Evolutionary conservation across 768 basidiomycete species (phyloP).

Genomic region (Lyophyllum atratum): DNA sequence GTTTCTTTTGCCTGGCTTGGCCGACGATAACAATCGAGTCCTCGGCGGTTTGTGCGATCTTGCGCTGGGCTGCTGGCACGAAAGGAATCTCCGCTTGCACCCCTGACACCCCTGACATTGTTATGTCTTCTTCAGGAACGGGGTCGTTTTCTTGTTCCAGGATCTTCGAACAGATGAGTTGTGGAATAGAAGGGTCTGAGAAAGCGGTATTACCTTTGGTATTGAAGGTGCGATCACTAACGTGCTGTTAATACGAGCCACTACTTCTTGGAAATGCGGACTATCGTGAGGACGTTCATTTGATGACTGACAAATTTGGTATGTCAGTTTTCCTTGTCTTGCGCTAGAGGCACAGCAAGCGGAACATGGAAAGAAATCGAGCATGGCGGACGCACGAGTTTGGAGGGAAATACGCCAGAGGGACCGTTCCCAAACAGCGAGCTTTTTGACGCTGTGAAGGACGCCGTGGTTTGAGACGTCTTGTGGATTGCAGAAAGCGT

Average conservation of each 20-base stretch:
- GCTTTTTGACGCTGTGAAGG: conserved; percentile 38
- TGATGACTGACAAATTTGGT: not conserved
- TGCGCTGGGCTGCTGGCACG: conserved; percentile 67
- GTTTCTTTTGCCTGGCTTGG: conserved; percentile 61
- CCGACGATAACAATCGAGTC: conserved; percentile 78
- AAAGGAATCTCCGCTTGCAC: conserved; percentile 77
- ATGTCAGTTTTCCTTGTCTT: not conserved
- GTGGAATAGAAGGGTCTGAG: not conserved
- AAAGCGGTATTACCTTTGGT: conserved; percentile 37
- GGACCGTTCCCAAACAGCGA: conserved; percentile 45
- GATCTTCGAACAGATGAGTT: not conserved
- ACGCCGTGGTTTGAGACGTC: conserved; percentile 8
- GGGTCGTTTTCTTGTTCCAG: conserved; percentile 2
- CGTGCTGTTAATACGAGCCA: conserved; percentile 67
- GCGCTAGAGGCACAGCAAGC: not conserved
- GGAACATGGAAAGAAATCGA: not conserved
- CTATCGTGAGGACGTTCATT: conserved; percentile 8
- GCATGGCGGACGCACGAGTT: conserved; percentile 4
- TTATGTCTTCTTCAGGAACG: conserved; percentile 14
- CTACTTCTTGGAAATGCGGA: conserved; percentile 51
- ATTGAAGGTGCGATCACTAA: conserved; percentile 60
- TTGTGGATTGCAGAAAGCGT: conserved; percentile 15
- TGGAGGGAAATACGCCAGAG: conserved; percentile 13
- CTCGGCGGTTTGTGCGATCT: conserved; percentile 36
- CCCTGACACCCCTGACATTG: conserved; percentile 28